Evolutionary conservation across 805 yeast species (phyloP), one percentile per base, ranked within the genome.

Genomic region (Kodamaea hsintzibuensis): DNA sequence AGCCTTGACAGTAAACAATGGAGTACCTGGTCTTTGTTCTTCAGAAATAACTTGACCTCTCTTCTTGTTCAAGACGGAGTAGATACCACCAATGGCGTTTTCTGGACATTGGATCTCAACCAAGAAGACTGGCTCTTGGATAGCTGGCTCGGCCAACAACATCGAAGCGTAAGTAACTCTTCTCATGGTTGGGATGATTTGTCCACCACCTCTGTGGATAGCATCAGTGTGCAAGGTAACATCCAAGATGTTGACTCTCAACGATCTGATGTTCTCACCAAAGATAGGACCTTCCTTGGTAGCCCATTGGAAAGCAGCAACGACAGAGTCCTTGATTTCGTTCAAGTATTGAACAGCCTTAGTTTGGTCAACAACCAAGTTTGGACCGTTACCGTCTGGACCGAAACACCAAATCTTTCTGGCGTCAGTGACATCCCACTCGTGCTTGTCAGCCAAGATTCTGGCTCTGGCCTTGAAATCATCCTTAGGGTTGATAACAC

Each of bases 341-440:
- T 84, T 79, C 82, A 93, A 87, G 91, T 92, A 93, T 84, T 95
- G 98, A 62, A 93, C 98, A 73, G 99, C 99, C 93, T 93, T 93
- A 74, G 98, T 93, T 83, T 92, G 98, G 84, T 93, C 99, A 80
- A 93, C 96, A 74, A 93, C 98, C 74, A 95, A 80, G 85, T 93
- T 93, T 73, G 99, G 92, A 82, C 99, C 99, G 78, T 83, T 86
- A 81, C 98, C 98, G 76, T 93, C 99, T 77, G 99, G 98, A 84
- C 99, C 99, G 91, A 93, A 93, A 89, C 97, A 91, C 99, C 99
- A 93, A 76, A 93, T 95, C 95, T 95, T 93, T 89, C 99, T 92
- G 82, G 98, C 99, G 76, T 93, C 99, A 69, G 97, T 86, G 77
- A 95, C 98, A 77, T 93, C 98, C 99, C 99, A 93, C 69, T 93